phyloP scores from a whole-genome alignment of 2,329 filamentous ascomycete species.

The Aspergillus texensis region DNA sequence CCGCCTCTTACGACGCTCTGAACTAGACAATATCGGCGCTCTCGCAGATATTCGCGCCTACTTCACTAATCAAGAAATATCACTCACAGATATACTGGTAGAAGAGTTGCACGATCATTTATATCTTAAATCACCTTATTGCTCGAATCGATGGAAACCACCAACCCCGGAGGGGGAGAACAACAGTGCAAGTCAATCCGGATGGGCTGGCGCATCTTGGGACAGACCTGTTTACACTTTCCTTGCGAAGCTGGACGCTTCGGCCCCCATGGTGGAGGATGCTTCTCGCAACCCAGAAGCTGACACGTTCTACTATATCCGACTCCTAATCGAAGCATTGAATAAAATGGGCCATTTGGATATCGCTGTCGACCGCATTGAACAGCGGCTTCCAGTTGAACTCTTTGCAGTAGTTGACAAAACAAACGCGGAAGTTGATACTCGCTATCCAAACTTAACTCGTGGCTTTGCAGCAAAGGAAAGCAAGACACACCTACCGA shows the following conservation, averaged over 20 bases:
- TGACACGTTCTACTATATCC: constrained; percentile 92
- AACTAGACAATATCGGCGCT: constrained; percentile 88
- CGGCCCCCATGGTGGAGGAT: constrained; percentile 72
- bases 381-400: constrained; percentile 90
- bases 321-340: constrained; percentile 81
- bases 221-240: constrained; percentile 60
- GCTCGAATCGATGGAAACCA: constrained; percentile 90
- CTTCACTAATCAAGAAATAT: constrained; percentile 88
- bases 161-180: constrained; percentile 51
- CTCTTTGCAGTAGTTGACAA: constrained; percentile 92
- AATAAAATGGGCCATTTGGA: constrained; percentile 88
- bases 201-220: constrained; percentile 42
- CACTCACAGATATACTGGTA: constrained; percentile 90
- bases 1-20: constrained; percentile 79
- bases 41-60: constrained; percentile 84
- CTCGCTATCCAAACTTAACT: constrained; percentile 83
- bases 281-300: constrained; percentile 90
- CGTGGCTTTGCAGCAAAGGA: constrained; percentile 51
- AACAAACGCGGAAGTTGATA: constrained; percentile 90
- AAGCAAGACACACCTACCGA: constrained; percentile 60
- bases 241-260: constrained; percentile 59
- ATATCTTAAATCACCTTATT: constrained; percentile 97
- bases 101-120: constrained; percentile 97
- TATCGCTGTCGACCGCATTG: constrained; percentile 82
- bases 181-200: constrained; percentile 25